phyloP scores from a whole-genome alignment of 2,329 filamentous ascomycete genomes.

The Ramularia collo-cygni region DNA sequence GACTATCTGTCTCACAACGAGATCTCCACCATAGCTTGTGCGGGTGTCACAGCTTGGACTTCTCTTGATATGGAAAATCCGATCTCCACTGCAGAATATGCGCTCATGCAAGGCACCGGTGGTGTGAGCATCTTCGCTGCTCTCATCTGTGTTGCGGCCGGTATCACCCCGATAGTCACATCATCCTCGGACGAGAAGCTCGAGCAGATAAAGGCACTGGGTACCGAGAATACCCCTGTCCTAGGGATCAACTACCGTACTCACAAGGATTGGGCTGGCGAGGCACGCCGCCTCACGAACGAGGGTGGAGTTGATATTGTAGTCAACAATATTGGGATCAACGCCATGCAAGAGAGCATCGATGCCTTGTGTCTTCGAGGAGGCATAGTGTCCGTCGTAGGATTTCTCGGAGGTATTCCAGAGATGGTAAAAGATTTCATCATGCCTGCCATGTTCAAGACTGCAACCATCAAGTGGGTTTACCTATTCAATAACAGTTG shows the following conservation, averaged over 20 bases:
- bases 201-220: conserved; percentile 45
- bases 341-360: not conserved
- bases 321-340: conserved; percentile 40
- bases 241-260: conserved; percentile 53
- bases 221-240: conserved; percentile 41
- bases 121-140: conserved; percentile 37
- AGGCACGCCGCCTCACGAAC: conserved; percentile 42
- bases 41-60: conserved; percentile 49
- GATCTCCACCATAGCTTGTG: conserved; percentile 53
- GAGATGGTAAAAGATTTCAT: conserved; percentile 15
- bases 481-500: not conserved
- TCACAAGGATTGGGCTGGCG: conserved; percentile 50
- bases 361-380: conserved; percentile 27
- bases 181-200: conserved; percentile 52
- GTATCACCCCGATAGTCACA: conserved; percentile 48
- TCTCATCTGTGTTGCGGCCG: conserved; percentile 19
- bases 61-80: conserved; percentile 11
- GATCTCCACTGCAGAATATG: not conserved
- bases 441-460: conserved; percentile 16
- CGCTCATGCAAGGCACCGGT: conserved; percentile 28
- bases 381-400: conserved; percentile 19
- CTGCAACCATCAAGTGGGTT: conserved; percentile 18
- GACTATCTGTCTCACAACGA: conserved; percentile 51
- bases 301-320: conserved; percentile 39
- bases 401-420: conserved; percentile 6